Conservation (phyloP, 495 filamentous ascomycete species). For the Aspergillus sparsus region DNA sequence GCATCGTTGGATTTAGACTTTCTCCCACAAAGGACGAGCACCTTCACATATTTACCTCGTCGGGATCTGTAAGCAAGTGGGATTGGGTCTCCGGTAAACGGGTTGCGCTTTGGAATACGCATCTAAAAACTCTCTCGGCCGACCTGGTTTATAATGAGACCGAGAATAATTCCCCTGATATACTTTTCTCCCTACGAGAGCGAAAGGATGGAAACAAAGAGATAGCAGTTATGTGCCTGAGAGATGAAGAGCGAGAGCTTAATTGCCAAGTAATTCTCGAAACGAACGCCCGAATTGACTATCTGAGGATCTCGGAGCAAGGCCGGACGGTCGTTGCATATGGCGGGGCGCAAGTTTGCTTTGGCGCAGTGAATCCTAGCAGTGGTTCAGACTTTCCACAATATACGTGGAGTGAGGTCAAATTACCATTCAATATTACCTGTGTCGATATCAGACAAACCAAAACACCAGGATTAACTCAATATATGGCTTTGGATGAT, state of each 20-base stretch:
- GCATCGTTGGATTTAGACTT: conserved; percentile 55
- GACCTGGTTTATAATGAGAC: conserved; percentile 22
- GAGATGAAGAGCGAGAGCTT: conserved; percentile 32
- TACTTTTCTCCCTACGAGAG: conserved; percentile 25
- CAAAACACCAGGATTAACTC: conserved; percentile 34
- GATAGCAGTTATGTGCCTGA: conserved; percentile 29
- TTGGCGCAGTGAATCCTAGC: conserved; percentile 32
- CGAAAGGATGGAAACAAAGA: conserved; percentile 37
- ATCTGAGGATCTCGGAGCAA: conserved; percentile 33
- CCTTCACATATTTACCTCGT: conserved; percentile 69
- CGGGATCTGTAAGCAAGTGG: conserved; percentile 67
- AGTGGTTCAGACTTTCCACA: conserved; percentile 26
- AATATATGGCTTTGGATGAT: conserved; percentile 15
- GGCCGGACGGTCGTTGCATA: conserved; percentile 42
- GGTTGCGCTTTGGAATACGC: conserved; percentile 48
- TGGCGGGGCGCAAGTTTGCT: conserved; percentile 36
- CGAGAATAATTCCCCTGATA: conserved; percentile 11
- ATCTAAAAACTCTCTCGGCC: conserved; percentile 26
- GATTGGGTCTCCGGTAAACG: conserved; percentile 69
- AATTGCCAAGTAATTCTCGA: conserved; percentile 30
- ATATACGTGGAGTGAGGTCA: conserved; percentile 56
- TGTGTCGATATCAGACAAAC: conserved; percentile 37
- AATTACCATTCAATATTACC: conserved; percentile 34
- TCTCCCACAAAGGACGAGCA: conserved; percentile 59
- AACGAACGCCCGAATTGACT: conserved; percentile 33